Conservation (phyloP, 805 yeast species). For the Aciculoconidium aculeatum region DNA sequence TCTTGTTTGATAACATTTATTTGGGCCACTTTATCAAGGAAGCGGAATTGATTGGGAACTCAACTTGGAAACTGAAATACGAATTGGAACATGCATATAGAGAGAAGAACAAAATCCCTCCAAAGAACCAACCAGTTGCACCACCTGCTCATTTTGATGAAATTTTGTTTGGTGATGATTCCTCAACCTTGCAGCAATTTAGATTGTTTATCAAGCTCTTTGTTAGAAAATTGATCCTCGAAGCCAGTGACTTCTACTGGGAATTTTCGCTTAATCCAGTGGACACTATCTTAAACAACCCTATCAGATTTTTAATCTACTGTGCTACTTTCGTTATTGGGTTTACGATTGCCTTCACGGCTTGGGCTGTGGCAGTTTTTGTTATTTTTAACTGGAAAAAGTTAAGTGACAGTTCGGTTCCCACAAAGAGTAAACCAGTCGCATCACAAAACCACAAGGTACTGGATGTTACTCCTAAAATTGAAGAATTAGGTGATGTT, state of each 20-base stretch:
- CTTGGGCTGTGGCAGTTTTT: slow-evolving; percentile 32
- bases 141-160: slow-evolving; percentile 42
- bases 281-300: slow-evolving; percentile 37
- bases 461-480: background rate
- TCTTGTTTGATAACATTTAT: slow-evolving; percentile 78
- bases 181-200: slow-evolving; percentile 11
- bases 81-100: slow-evolving; percentile 44
- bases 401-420: slow-evolving; percentile 7
- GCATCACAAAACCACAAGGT: background rate
- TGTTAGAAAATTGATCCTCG: slow-evolving; percentile 14
- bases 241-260: slow-evolving; percentile 27
- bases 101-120: slow-evolving; percentile 35
- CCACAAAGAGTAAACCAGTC: too few species aligned
- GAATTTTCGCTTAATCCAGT: slow-evolving; percentile 43
- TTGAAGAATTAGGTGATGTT: slow-evolving; percentile 1
- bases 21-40: slow-evolving; percentile 79
- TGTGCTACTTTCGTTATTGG: slow-evolving; percentile 35
- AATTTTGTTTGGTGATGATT: slow-evolving; percentile 16
- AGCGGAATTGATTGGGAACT: slow-evolving; percentile 79
- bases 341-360: slow-evolving; percentile 39
- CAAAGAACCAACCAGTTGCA: slow-evolving; percentile 34
- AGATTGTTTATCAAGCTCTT: slow-evolving; percentile 14
- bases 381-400: slow-evolving; percentile 12
- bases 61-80: slow-evolving; percentile 56
- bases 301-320: slow-evolving; percentile 46